Base-by-base conservation (phyloP, 495 filamentous ascomycete genomes). In the Penicillium simplicissimum region DNA sequence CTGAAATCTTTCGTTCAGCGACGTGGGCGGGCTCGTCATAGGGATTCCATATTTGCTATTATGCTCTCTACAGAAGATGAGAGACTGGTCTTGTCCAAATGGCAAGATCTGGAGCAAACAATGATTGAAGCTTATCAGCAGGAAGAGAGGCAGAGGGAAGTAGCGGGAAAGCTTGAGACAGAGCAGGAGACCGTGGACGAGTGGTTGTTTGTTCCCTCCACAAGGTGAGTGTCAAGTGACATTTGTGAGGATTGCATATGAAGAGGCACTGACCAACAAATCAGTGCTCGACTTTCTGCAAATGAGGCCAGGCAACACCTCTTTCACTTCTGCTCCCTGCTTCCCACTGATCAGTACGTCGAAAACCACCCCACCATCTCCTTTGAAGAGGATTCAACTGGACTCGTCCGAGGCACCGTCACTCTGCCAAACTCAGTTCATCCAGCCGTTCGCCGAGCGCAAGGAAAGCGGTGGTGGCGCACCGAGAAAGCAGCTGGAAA, bases 1-100 rank as follows among this genome's bases (percentile, higher is more conserved):
- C 74, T 96, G 33, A 94, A 93, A 66, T 90, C 91, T 0, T 97
- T 94, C 71, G 85, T 98, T 17, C 94, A 98, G 70, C 83, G 93
- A 21, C 86, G 94, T 15, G 94, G 94, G 1, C 81, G 95, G 56
- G 94, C 94, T 7, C 81, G 95, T 43, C 87, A 88, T 69, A 73
- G 79, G 58, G 71, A 83, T 21, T 96, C 93, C 1, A 88, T 81
- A 34, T 90, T 91, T 68, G 80, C 88, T 21, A 76, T 97, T 5
- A 77, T 98, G 63, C 63, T 84, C 19, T 73, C 77, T 0, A 71
- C 73, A 15, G 54, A 73, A 28, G 76, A 83, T 59, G 63, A 75
- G 25, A 71, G 51, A 40, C 65, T 57, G 48, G 58, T 74, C n/a
- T 43, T 84, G 0, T 51, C 69, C 8, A 78, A 78, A 38, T 95